Percentiles rank a stretch among this genome's conserved stretches.
These are phyloP conservation scores for Arthromyces matolae DNA, from an alignment of 768 basidiomycete species.

Conservation along the genomic window DNA sequence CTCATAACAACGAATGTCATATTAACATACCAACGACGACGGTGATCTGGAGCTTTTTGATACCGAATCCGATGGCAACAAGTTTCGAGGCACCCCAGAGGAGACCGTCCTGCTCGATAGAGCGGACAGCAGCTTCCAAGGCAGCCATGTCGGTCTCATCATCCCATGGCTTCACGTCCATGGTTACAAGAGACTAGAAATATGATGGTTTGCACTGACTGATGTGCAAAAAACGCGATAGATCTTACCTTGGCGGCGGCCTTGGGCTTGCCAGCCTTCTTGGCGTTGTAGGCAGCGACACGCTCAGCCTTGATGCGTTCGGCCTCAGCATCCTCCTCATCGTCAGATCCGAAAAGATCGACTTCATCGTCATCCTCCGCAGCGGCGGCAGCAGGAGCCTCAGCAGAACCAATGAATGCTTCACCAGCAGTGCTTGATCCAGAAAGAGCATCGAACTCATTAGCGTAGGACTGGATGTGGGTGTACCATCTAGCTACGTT, in stretches of 20 bases:
- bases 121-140: slow-evolving; percentile 79
- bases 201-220: too few species aligned
- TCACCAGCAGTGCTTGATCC: slow-evolving; percentile 84
- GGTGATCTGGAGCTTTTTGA: slow-evolving; percentile 84
- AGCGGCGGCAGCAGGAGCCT: slow-evolving; percentile 41
- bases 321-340: slow-evolving; percentile 80
- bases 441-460: slow-evolving; percentile 74
- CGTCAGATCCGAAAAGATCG: slow-evolving; percentile 86
- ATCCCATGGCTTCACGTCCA: slow-evolving; percentile 99
- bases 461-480: slow-evolving; percentile 84
- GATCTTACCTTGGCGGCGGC: slow-evolving; percentile 84
- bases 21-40: slow-evolving; percentile 48
- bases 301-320: slow-evolving; percentile 89
- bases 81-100: slow-evolving; percentile 95
- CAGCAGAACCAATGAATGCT: slow-evolving; percentile 54
- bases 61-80: slow-evolving; percentile 86
- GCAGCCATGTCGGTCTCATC: slow-evolving; percentile 96
- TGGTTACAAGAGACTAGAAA: slow-evolving; percentile 87
- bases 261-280: slow-evolving; percentile 91
- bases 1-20: background rate
- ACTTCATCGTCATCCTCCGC: slow-evolving; percentile 71
- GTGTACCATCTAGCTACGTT: slow-evolving; percentile 88
- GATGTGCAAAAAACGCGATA: too few species aligned
- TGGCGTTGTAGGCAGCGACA: slow-evolving; percentile 87
- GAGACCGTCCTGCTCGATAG: slow-evolving; percentile 85